phyloP scores from a whole-genome alignment of 2,329 filamentous ascomycete species.

The Cercospora sesami region DNA sequence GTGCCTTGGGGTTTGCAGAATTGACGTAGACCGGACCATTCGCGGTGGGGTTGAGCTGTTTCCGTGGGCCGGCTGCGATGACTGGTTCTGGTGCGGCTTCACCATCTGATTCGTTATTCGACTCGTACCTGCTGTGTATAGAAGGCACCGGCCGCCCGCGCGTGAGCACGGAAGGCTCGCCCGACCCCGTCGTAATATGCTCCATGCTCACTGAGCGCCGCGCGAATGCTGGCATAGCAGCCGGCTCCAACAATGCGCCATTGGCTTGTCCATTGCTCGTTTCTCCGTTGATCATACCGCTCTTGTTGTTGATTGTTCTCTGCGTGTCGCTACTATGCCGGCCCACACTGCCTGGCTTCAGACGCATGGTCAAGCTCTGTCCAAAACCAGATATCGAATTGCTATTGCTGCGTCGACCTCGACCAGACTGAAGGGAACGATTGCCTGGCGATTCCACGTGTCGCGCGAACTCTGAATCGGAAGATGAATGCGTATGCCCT shows the following conservation, averaged over 20 bases:
- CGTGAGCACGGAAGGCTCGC: slow-evolving; percentile 46
- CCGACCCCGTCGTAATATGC: slow-evolving; percentile 54
- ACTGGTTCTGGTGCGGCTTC: slow-evolving; percentile 78
- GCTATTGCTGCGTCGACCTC: slow-evolving; percentile 73
- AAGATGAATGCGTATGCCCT: slow-evolving; percentile 62
- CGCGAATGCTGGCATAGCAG: slow-evolving; percentile 52
- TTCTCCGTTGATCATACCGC: slow-evolving; percentile 17
- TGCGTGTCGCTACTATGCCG: slow-evolving; percentile 30
- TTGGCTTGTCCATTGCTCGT: slow-evolving; percentile 31
- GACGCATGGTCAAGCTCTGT: slow-evolving; percentile 20
- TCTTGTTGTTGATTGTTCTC: slow-evolving; percentile 12
- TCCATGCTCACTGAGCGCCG: slow-evolving; percentile 72
- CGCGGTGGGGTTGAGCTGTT: slow-evolving; percentile 43
- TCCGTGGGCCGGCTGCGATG: slow-evolving; percentile 75
- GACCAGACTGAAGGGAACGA: slow-evolving; percentile 25
- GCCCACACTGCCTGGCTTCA: slow-evolving; percentile 20
- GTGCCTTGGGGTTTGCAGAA: slow-evolving; percentile 23
- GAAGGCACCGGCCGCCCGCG: slow-evolving; percentile 47
- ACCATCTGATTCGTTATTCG: slow-evolving; percentile 59
- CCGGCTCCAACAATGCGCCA: slow-evolving; percentile 60
- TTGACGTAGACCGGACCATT: slow-evolving; percentile 41
- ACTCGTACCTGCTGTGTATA: slow-evolving; percentile 44
- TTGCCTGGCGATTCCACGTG: slow-evolving; percentile 39
- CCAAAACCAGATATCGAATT: slow-evolving; percentile 62
- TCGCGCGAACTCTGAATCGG: slow-evolving; percentile 59